Conservation (phyloP, 2,329 filamentous ascomycete genomes). For the Paecilomyces formosus region DNA sequence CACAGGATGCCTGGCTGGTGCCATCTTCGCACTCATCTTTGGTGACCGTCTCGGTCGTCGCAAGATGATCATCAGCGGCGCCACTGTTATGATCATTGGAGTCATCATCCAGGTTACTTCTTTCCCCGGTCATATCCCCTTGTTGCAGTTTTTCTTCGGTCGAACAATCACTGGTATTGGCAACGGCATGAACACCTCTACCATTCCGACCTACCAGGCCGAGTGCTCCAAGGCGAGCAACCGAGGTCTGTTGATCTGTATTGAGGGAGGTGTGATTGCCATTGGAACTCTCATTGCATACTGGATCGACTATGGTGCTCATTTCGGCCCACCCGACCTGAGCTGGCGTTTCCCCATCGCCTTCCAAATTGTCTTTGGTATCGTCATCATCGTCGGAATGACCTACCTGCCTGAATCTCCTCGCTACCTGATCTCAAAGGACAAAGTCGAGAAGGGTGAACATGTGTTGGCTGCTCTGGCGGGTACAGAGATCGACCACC, state of each 20-base stretch:
- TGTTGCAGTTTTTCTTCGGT: slow-evolving; percentile 39
- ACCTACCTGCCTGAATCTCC: slow-evolving; percentile 39
- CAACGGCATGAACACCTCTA: slow-evolving; percentile 42
- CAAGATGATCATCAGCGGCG: slow-evolving; percentile 44
- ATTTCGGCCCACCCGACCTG: slow-evolving; percentile 25
- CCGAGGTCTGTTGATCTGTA: slow-evolving; percentile 55
- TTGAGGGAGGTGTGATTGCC: slow-evolving; percentile 47
- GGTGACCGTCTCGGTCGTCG: slow-evolving; percentile 11
- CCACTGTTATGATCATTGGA: slow-evolving; percentile 34
- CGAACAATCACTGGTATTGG: slow-evolving; percentile 39
- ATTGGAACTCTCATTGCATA: slow-evolving; percentile 47
- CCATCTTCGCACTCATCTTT: slow-evolving; percentile 8
- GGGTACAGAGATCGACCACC: slow-evolving; percentile 42
- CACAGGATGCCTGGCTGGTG: slow-evolving; percentile 10
- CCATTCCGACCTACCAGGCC: slow-evolving; percentile 42
- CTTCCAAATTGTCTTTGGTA: slow-evolving; percentile 45
- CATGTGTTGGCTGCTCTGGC: slow-evolving; percentile 45
- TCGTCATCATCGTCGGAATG: slow-evolving; percentile 39
- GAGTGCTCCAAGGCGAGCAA: slow-evolving; percentile 50
- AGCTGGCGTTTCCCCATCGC: slow-evolving; percentile 48
- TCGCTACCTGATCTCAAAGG: slow-evolving; percentile 38
- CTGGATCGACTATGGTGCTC: slow-evolving; percentile 44
- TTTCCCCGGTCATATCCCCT: slow-evolving; percentile 4
- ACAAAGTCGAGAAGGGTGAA: slow-evolving; percentile 40
- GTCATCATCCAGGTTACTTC: slow-evolving; percentile 6